Percentiles rank a stretch among this genome's conserved stretches.
Evolutionary conservation across 1,284 basidiomycete genomes (phyloP).

Genomic region (Rhodotorula sp.): DNA sequence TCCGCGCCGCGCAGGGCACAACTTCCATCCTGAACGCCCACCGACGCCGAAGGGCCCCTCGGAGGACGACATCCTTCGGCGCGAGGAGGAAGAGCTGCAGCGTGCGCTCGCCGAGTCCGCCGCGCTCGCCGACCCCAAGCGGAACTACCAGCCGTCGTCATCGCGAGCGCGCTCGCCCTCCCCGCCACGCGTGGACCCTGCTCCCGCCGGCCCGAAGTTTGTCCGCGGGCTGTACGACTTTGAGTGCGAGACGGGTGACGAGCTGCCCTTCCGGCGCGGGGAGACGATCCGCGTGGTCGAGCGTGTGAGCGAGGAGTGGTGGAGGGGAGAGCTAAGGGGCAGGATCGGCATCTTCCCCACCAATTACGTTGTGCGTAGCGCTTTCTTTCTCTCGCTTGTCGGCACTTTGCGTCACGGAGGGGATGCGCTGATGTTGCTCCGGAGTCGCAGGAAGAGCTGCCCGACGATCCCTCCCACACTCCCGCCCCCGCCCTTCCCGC

Average conservation of each 20-base stretch:
- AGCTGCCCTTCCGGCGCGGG: conserved; percentile 88
- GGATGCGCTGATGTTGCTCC: conserved; percentile 75
- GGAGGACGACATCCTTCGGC: conserved; percentile 75
- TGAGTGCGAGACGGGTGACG: conserved; percentile 82
- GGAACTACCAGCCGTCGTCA: conserved; percentile 19
- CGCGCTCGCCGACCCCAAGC: conserved; percentile 32
- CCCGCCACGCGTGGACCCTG: not conserved
- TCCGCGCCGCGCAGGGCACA: not conserved
- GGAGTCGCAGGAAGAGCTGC: not conserved
- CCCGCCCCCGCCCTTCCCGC: conserved; percentile 53
- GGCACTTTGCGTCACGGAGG: conserved; percentile 54
- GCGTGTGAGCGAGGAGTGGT: conserved; percentile 96
- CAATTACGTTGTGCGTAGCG: conserved; percentile 84
- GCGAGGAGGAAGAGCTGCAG: conserved; percentile 90
- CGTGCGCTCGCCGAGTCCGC: conserved; percentile 73
- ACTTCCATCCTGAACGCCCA: not conserved
- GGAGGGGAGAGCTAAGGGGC: conserved; percentile 73
- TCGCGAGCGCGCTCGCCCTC: conserved; percentile 3
- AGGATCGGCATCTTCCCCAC: conserved; percentile 97
- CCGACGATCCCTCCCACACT: conserved; percentile 62
- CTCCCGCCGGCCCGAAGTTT: not conserved
- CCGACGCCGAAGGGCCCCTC: not conserved
- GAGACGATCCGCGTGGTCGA: conserved; percentile 97
- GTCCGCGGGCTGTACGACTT: conserved; percentile 92
- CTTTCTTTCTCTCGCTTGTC: not conserved